Base-by-base conservation (phyloP, 2,329 filamentous ascomycete genomes). In the Microdochium bolleyi region DNA sequence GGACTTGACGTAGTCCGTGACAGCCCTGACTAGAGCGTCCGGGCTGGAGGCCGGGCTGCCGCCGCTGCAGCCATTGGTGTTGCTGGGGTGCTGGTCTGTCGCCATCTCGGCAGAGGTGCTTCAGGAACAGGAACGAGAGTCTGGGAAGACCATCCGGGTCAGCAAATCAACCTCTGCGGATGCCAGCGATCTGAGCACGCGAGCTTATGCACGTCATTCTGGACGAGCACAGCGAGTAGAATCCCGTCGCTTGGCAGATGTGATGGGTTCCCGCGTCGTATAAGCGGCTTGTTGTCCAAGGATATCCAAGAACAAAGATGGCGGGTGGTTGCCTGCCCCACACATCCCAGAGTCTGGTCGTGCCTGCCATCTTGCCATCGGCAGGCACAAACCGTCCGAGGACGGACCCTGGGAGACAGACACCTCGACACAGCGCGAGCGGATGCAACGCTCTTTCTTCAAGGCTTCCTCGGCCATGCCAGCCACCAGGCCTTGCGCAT, bases 1-100 rank as follows among this genome's bases (percentile, higher is more conserved):
- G 44, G 76, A 72, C 62, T 82, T 73, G 51, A 89, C 84, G 65
- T 85, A 88, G 48, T 72, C 70, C 19, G 80, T 82, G 55, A 85
- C 80, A 50, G 74, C 64, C 30, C 72, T 69, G 64, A 82, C 72
- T 57, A 88, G 73, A 53, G 76, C 68, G 48, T 71, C 68, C 54
- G 73, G 67, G 53, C 44, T 25, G 8, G 11, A 7, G 7, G 9
- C 24, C 24, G 48, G 48, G 60, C 55, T 51, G 52, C 53, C 34
- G 57, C 16, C 37, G 37, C 5, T n/a, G n/a, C n/a, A n/a, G 8
- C 37, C n/a, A 41, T 41, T 41, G 37, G 37, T 19, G 37, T 9
- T 16, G 30, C 5, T 41, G 16, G 37, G 13, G n/a, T 8, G 37
- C n/a, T 9, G 8, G n/a, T n/a, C n/a, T n/a, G 27, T 30, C 27